These are phyloP conservation scores for Ramalina peruviana DNA, from an alignment of 495 filamentous ascomycete species.

Conservation along the genomic window DNA sequence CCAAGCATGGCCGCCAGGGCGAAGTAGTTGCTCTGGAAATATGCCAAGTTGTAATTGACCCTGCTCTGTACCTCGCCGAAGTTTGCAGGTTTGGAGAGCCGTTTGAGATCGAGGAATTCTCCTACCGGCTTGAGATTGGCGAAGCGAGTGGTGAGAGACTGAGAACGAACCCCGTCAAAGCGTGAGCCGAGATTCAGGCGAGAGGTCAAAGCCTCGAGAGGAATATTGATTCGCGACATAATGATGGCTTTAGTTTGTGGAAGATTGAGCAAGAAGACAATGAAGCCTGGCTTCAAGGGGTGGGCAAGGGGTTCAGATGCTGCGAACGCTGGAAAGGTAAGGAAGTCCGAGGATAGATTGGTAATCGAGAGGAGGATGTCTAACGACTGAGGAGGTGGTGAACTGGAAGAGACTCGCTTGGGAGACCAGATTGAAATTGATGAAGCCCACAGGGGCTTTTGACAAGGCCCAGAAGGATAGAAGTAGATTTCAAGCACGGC, in stretches of 20 bases:
- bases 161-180: conserved; percentile 64
- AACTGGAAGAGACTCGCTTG: not conserved
- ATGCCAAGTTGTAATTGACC: conserved; percentile 90
- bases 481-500: too few relatives aligned
- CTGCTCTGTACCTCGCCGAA: conserved; percentile 85
- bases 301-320: not conserved
- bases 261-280: not conserved
- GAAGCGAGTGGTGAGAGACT: conserved; percentile 67
- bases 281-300: too few relatives aligned
- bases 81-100: conserved; percentile 81
- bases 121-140: conserved; percentile 82
- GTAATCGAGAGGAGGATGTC: not conserved
- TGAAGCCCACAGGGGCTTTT: too few relatives aligned
- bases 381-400: not conserved
- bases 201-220: conserved; percentile 80
- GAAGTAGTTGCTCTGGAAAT: conserved; percentile 98
- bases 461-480: too few relatives aligned
- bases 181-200: conserved; percentile 66
- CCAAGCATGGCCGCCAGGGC: conserved; percentile 84
- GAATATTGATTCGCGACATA: conserved; percentile 86
- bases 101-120: conserved; percentile 93
- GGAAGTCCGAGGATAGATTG: not conserved
- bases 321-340: not conserved
- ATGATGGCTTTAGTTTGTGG: not conserved
- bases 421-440: too few relatives aligned